Conservation (phyloP, 148 eudicot species). For the Euryodendron excelsum region DNA sequence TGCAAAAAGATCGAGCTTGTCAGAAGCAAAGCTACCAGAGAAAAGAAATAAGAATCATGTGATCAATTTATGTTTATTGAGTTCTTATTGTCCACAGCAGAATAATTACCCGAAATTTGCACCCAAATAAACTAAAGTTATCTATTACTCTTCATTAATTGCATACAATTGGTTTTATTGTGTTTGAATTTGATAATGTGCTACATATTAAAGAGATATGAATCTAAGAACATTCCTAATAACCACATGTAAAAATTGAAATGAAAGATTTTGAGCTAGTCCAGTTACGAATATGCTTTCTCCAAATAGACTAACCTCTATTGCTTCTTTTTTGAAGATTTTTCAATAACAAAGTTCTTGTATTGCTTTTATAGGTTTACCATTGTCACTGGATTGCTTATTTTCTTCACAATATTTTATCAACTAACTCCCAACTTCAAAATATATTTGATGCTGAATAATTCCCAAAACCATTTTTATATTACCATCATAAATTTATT, state of each 20-base stretch:
- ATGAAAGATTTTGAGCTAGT: background rate
- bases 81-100: background rate
- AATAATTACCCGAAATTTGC: background rate
- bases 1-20: background rate
- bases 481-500: no score
- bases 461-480: background rate
- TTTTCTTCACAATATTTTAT: background rate
- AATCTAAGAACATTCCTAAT: background rate
- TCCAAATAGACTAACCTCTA: background rate
- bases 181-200: background rate
- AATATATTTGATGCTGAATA: background rate
- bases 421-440: background rate
- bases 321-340: background rate
- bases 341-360: background rate
- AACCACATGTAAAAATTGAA: background rate
- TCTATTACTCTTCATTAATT: background rate
- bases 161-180: background rate
- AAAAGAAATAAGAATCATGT: constrained; percentile 7
- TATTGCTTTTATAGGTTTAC: background rate
- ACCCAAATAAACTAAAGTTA: background rate
- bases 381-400: background rate
- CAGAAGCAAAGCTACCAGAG: constrained; percentile 4
- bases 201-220: background rate
- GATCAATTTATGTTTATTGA: background rate
- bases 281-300: background rate